These are phyloP conservation scores for Diplodia intermedia DNA, from an alignment of 2,329 filamentous ascomycete species.

Conservation along the genomic window DNA sequence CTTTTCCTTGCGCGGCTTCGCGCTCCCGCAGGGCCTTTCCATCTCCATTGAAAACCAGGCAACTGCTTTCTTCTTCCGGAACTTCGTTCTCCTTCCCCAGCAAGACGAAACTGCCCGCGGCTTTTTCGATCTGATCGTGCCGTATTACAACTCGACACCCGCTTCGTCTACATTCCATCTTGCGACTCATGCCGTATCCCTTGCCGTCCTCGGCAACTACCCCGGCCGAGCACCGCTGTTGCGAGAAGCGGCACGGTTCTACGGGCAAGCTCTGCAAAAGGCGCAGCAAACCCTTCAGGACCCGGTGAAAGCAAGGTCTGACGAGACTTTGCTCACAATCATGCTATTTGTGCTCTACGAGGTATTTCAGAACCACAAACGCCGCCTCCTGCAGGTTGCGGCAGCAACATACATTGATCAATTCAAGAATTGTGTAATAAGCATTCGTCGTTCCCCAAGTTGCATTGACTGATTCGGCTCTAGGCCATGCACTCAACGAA, in stretches of 20 bases:
- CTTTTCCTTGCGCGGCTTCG: neutral
- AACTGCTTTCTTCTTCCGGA: constrained; percentile 52
- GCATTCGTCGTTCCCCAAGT: neutral
- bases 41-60: constrained; percentile 48
- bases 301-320: constrained; percentile 44
- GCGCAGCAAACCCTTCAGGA: constrained; percentile 48
- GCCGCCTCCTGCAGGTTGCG: constrained; percentile 2
- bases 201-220: constrained; percentile 49
- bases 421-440: constrained; percentile 24
- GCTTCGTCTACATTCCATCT: constrained; percentile 49
- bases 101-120: constrained; percentile 48
- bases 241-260: constrained; percentile 44
- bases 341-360: constrained; percentile 52
- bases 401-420: constrained; percentile 8
- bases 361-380: constrained; percentile 39
- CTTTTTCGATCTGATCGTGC: constrained; percentile 48
- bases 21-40: constrained; percentile 34
- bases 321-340: constrained; percentile 50
- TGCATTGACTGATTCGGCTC: neutral
- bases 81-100: constrained; percentile 49
- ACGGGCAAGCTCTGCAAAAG: constrained; percentile 49
- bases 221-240: constrained; percentile 45
- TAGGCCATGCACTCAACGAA: constrained; percentile 50
- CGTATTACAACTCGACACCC: constrained; percentile 46
- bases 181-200: constrained; percentile 50